These are phyloP conservation scores for Kwoniella sp. DNA, from an alignment of 768 basidiomycete genomes.

Conservation along the genomic window DNA sequence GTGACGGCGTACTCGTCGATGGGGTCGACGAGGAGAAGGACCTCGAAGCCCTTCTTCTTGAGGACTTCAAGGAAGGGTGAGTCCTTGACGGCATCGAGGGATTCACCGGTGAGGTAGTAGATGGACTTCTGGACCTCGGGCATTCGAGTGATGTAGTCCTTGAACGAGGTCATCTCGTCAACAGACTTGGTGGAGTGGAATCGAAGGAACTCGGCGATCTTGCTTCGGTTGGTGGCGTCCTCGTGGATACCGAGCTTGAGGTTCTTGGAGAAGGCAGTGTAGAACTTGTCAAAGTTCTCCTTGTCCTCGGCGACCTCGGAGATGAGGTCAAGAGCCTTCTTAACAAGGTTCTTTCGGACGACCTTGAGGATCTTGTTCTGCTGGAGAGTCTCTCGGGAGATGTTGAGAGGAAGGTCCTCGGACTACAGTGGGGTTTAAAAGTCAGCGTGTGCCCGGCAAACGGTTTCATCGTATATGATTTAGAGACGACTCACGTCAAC, in stretches of 20 bases:
- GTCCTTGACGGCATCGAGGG: conserved; percentile 82
- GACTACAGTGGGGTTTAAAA: conserved; percentile 58
- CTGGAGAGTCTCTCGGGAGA: conserved; percentile 98
- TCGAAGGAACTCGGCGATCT: conserved; percentile 98
- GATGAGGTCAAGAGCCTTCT: conserved; percentile 94
- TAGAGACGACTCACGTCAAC: conserved; percentile 67
- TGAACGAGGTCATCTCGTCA: conserved; percentile 90
- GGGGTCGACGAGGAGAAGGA: conserved; percentile 94
- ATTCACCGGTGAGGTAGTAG: conserved; percentile 99
- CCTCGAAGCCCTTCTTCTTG: conserved; percentile 99
- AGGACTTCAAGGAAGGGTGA: conserved; percentile 99
- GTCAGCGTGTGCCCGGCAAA: background rate
- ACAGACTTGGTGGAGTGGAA: conserved; percentile 93
- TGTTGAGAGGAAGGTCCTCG: conserved; percentile 99
- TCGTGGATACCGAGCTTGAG: conserved; percentile 99
- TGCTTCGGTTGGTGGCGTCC: conserved; percentile 97
- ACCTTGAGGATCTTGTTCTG: conserved; percentile 99
- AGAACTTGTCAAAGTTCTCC: conserved; percentile 79
- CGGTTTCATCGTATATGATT: background rate
- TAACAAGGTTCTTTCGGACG: conserved; percentile 93
- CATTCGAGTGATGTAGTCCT: conserved; percentile 99
- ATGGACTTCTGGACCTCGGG: conserved; percentile 98
- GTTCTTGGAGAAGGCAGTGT: conserved; percentile 97
- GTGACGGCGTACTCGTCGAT: conserved; percentile 99
- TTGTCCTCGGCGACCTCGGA: conserved; percentile 98